A percentile compares a stretch with the other conserved stretches of the same genome.
These are phyloP conservation scores for Sanghuangporus baumii DNA, from an alignment of 1,284 basidiomycete species.

Conservation along the genomic window DNA sequence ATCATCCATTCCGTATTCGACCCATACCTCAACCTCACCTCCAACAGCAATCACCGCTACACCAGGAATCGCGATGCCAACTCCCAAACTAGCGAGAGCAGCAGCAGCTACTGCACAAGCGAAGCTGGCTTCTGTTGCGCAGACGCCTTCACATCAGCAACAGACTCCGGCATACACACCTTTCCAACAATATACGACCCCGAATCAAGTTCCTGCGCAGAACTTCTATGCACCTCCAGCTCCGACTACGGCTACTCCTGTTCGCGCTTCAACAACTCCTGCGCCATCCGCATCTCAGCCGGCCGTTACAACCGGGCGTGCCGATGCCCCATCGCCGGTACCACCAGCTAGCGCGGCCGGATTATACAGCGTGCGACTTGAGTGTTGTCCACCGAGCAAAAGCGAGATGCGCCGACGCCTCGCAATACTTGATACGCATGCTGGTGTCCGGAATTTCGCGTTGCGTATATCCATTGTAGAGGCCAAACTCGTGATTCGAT, in stretches of 20 bases:
- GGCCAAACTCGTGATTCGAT: constrained; percentile 18
- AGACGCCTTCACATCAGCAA: constrained; percentile 26
- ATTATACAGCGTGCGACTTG: constrained; percentile 44
- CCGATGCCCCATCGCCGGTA: constrained; percentile 11
- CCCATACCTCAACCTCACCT: background rate
- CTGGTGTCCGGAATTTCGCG: constrained; percentile 65
- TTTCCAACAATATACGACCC: constrained; percentile 1
- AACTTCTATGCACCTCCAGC: constrained; percentile 16
- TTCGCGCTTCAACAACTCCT: constrained; percentile 21
- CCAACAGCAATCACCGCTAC: constrained; percentile 18
- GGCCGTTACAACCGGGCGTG: background rate
- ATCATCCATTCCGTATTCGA: background rate
- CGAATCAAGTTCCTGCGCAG: constrained; percentile 3
- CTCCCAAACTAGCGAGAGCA: constrained; percentile 11
- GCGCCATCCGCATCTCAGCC: constrained; percentile 19
- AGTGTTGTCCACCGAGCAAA: constrained; percentile 26
- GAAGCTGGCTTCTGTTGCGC: background rate
- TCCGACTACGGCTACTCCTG: constrained; percentile 11
- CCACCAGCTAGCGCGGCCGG: constrained; percentile 31
- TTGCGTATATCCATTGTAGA: constrained; percentile 52
- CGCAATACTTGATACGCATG: constrained; percentile 44
- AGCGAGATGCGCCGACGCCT: constrained; percentile 53
- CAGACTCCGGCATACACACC: constrained; percentile 31
- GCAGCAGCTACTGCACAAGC: constrained; percentile 1
- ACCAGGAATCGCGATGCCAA: constrained; percentile 18